Evolutionary conservation across 768 basidiomycete genomes (phyloP).

Genomic region (Naematelia encephala): DNA sequence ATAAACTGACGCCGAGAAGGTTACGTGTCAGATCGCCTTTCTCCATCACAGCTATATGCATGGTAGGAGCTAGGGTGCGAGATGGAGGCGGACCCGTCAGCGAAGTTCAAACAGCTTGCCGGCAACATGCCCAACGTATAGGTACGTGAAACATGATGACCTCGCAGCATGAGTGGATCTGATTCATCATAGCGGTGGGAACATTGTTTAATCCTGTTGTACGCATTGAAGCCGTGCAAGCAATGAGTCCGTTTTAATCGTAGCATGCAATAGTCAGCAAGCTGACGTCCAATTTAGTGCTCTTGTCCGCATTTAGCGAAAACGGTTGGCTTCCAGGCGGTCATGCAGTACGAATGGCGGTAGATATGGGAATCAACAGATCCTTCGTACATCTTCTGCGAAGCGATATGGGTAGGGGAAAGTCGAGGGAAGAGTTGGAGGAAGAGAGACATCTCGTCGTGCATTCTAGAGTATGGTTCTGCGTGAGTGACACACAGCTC

Average conservation of each 20-base stretch:
- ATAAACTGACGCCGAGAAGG: constrained; percentile 16
- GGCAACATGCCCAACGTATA: constrained; percentile 72
- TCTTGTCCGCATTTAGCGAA: constrained; percentile 91
- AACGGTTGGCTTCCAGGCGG: constrained; percentile 91
- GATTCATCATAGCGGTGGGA: constrained; percentile 57
- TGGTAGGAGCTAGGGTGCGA: constrained; percentile 84
- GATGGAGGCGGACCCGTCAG: constrained; percentile 82
- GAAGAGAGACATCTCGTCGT: constrained; percentile 76
- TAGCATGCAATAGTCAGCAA: no score
- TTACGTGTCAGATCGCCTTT: constrained; percentile 87
- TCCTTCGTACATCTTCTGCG: constrained; percentile 80
- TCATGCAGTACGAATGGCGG: constrained; percentile 95
- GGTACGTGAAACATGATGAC: constrained; percentile 9
- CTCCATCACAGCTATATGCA: constrained; percentile 86
- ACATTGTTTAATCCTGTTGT: constrained; percentile 83
- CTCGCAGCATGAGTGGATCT: background rate
- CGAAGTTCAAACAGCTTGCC: constrained; percentile 66
- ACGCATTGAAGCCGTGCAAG: constrained; percentile 82
- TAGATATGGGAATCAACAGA: constrained; percentile 88
- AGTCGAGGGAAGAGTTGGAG: constrained; percentile 57
- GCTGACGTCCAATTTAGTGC: constrained; percentile 55
- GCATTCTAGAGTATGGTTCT: constrained; percentile 85
- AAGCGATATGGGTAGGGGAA: constrained; percentile 67
- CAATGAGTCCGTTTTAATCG: constrained; percentile 71
- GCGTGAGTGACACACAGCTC: constrained; percentile 46